phyloP scores from a whole-genome alignment of 306 rosid species.

The Arachis hypogaea region DNA sequence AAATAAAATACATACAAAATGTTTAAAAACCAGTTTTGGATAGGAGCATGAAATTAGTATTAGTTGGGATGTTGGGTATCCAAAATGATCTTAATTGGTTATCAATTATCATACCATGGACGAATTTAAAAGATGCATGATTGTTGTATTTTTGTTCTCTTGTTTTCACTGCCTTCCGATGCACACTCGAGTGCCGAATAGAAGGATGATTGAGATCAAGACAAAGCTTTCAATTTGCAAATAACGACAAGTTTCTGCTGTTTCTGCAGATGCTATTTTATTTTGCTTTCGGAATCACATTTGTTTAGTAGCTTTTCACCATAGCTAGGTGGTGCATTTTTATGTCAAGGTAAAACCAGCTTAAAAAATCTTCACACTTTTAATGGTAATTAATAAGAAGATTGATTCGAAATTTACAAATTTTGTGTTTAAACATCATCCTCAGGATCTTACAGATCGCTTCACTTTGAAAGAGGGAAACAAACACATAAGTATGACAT shows the following conservation, averaged over 20 bases:
- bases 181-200: neutral
- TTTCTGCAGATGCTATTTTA: neutral
- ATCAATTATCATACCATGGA: neutral
- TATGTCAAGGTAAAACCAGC: neutral
- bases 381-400: neutral
- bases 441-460: neutral
- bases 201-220: neutral
- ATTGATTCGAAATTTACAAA: no score
- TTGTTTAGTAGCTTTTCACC: neutral
- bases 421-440: neutral
- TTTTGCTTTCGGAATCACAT: neutral
- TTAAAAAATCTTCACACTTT: neutral
- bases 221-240: slow-evolving; percentile 19
- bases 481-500: neutral
- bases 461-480: neutral
- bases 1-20: neutral
- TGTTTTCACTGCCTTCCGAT: neutral
- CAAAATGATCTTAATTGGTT: neutral
- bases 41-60: neutral
- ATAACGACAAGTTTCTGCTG: neutral
- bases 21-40: neutral
- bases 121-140: slow-evolving; percentile 7
- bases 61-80: slow-evolving; percentile 13
- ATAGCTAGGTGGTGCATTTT: no score
- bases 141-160: slow-evolving; percentile 32